phyloP scores from a whole-genome alignment of 306 rosid genomes.

The Vigna angularis region DNA sequence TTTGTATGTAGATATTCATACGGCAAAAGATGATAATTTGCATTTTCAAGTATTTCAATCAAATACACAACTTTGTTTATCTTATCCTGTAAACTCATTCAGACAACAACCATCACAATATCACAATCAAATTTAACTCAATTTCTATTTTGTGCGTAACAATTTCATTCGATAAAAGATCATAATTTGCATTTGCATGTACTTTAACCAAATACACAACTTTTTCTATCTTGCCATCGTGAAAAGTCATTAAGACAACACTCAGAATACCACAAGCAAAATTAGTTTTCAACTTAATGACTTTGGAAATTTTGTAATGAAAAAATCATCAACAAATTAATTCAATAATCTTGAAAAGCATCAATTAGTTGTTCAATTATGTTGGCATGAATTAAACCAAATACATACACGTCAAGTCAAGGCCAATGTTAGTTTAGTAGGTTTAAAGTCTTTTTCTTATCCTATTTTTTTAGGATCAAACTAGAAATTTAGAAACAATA shows the following conservation, averaged over 20 bases:
- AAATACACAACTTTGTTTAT: too few relatives aligned
- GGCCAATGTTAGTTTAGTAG: neutral
- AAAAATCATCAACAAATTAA: neutral
- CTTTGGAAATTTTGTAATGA: too few relatives aligned
- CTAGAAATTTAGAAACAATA: neutral
- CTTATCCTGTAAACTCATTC: too few relatives aligned
- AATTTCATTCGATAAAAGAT: neutral
- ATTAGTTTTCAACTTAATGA: too few relatives aligned
- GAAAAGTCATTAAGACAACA: too few relatives aligned
- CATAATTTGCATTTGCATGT: neutral
- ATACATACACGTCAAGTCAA: neutral
- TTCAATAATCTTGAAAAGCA: neutral
- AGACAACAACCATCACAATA: too few relatives aligned
- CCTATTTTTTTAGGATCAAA: neutral
- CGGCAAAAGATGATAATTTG: too few relatives aligned
- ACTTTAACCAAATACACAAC: neutral
- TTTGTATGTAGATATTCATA: too few relatives aligned
- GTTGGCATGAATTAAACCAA: neutral
- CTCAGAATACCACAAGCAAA: too few relatives aligned
- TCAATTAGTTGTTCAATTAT: neutral
- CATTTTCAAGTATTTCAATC: too few relatives aligned
- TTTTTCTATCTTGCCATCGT: too few relatives aligned
- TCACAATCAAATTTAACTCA: too few relatives aligned
- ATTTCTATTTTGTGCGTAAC: neutral
- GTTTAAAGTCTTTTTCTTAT: neutral